Base-by-base conservation (phyloP, 1,284 basidiomycete species). In the Sporisorium scitamineum region DNA sequence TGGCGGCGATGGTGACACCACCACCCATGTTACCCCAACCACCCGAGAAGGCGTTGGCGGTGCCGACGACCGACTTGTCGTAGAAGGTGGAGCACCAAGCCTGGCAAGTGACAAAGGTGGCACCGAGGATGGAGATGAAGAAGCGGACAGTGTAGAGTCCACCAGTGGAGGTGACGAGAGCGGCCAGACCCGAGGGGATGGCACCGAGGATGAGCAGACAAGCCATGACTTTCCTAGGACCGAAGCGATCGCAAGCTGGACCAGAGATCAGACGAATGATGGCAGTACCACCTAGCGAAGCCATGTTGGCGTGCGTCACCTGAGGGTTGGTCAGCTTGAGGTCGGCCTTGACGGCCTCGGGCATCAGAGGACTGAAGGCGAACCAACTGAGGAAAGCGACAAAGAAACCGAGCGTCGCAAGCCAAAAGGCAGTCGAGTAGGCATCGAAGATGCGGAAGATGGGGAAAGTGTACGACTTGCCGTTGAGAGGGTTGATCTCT, bases 111-210 rank as follows among this genome's bases (percentile, higher is more conserved):
- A 90, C 89, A 63, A 91, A 90, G 0, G 89, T 90, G 0, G 87
- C 90, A 8, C 90, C 90, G 3, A 90, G 87, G 56, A 91, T 81
- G 61, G 87, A 86, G 61, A 90, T 89, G 66, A 83, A 82, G 84
- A 90, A 89, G 3, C 89, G 86, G 18, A 90, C 79, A 7, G 84
- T 84, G 70, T 90, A 89, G 3, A 91, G 87, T 0, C 88, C 88
- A 1, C 69, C 51, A 0, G 87, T 88, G 55, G 79, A 87, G 47
- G 84, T 83, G 6, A 88, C 87, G 0, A 89, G 89, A 5, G 90
- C 90, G 0, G 90, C 90, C 8, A 91, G 83, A 1, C 89, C 91
- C 2, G 89, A 90, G 1, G 91, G 91, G 42, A 92, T 89, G 1
- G 90, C 90, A 6, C 90, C 90, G 0, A 90, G 68, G 52, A 90